phyloP scores from a whole-genome alignment of 2,329 filamentous ascomycete species.

The Samsoniella hepiali region DNA sequence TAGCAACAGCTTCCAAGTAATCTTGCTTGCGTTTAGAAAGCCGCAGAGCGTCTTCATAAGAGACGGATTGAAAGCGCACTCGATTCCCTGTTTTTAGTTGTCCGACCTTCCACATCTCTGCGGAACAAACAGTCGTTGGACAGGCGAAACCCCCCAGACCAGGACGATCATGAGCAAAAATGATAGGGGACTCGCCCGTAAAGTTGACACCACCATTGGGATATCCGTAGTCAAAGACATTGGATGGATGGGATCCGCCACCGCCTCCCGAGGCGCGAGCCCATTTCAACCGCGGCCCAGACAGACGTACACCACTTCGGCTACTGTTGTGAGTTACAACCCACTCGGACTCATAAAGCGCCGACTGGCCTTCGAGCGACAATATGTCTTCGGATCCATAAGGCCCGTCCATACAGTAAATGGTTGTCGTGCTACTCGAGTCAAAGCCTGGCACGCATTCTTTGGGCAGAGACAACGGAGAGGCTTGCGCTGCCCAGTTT shows the following conservation, averaged over 20 bases:
- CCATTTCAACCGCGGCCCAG: conserved; percentile 58
- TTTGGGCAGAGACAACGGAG: conserved; percentile 16
- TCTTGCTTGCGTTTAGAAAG: too few species aligned
- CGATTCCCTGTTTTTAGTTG: conserved; percentile 58
- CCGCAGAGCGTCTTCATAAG: background rate
- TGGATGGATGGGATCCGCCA: conserved; percentile 60
- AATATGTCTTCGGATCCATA: conserved; percentile 32
- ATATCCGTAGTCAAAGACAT: conserved; percentile 59
- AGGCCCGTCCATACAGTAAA: conserved; percentile 29
- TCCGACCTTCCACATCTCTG: conserved; percentile 59
- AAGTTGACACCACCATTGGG: conserved; percentile 56
- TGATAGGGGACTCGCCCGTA: conserved; percentile 58
- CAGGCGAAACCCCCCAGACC: conserved; percentile 60
- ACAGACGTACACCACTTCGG: conserved; percentile 56
- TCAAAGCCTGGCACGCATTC: conserved; percentile 22
- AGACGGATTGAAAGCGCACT: background rate
- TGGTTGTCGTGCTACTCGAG: background rate
- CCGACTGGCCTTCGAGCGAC: conserved; percentile 48
- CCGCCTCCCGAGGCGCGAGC: conserved; percentile 59
- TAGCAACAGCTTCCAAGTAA: too few species aligned
- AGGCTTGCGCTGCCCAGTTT: conserved; percentile 6
- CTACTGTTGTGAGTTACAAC: conserved; percentile 60
- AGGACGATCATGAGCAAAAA: conserved; percentile 57
- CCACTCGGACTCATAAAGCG: conserved; percentile 55
- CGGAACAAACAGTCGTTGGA: conserved; percentile 52